Conservation (phyloP, 768 basidiomycete genomes). For the Tricholoma matsutake region DNA sequence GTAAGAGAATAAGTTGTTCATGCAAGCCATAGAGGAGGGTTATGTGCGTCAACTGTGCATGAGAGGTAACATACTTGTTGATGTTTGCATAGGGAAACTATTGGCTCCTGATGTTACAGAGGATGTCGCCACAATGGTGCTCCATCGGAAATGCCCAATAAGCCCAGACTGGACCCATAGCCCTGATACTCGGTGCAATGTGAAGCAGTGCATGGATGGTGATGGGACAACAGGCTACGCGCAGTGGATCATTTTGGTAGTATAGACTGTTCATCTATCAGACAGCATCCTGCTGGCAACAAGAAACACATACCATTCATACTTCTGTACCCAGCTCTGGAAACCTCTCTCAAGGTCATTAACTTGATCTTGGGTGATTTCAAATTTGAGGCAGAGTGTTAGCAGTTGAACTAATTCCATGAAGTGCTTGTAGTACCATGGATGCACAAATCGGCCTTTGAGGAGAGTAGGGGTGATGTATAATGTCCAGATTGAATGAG, state of each 20-base stretch:
- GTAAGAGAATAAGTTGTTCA: constrained; percentile 20
- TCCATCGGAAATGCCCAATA: constrained; percentile 37
- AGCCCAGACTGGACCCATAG: too few relatives aligned
- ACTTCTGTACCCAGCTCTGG: constrained; percentile 33
- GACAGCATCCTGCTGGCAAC: background rate
- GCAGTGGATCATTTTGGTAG: constrained; percentile 30
- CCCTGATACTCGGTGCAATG: background rate
- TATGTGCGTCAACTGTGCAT: constrained; percentile 32
- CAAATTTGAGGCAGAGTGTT: constrained; percentile 24
- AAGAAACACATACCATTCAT: constrained; percentile 33
- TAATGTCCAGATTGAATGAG: too few relatives aligned
- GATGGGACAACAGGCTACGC: constrained; percentile 13
- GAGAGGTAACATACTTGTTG: constrained; percentile 23
- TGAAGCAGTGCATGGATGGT: background rate
- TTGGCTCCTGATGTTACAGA: constrained; percentile 25
- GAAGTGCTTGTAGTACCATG: constrained; percentile 30
- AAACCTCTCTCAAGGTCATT: constrained; percentile 23
- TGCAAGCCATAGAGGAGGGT: constrained; percentile 21
- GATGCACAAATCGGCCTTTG: background rate
- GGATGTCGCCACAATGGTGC: constrained; percentile 31
- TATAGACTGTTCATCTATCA: constrained; percentile 22
- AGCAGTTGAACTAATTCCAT: constrained; percentile 2
- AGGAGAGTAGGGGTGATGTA: too few relatives aligned
- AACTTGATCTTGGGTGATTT: constrained; percentile 18
- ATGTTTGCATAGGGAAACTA: constrained; percentile 30